phyloP scores from a whole-genome alignment of 805 yeast species.

The Zygotorulaspora sp. region DNA sequence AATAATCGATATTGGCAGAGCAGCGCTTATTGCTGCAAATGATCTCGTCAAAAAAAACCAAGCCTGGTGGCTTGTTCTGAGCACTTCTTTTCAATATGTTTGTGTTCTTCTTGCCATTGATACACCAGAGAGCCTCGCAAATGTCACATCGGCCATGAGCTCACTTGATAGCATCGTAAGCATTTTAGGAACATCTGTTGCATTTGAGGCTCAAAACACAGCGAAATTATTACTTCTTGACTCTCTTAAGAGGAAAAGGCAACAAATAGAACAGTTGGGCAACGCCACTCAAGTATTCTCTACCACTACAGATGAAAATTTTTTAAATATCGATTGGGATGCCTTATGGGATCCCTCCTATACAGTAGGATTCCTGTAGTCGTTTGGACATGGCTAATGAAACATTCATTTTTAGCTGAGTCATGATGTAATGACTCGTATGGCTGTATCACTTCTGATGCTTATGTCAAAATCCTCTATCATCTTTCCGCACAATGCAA shows the following conservation, averaged over 20 bases:
- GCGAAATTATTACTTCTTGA: slow-evolving; percentile 13
- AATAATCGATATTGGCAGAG: slow-evolving; percentile 9
- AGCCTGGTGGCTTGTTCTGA: slow-evolving; percentile 17
- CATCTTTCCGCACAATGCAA: no score
- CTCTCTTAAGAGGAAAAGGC: slow-evolving; percentile 12
- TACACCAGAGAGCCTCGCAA: slow-evolving; percentile 12
- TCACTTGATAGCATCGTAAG: slow-evolving; percentile 6
- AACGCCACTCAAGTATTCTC: slow-evolving; percentile 8
- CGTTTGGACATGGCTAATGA: no score
- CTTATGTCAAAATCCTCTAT: no score
- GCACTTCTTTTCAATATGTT: slow-evolving; percentile 13
- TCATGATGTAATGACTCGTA: no score
- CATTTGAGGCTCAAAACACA: slow-evolving; percentile 12
- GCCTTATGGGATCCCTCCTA: slow-evolving; percentile 13
- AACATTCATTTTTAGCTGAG: no score
- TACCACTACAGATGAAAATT: background rate
- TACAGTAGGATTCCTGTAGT: no score
- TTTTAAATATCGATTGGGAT: slow-evolving; percentile 13
- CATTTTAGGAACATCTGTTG: slow-evolving; percentile 9
- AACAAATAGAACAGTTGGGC: slow-evolving; percentile 9
- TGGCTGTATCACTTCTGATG: no score
- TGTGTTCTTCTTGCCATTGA: slow-evolving; percentile 16
- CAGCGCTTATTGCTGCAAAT: slow-evolving; percentile 8
- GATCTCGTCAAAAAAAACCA: slow-evolving; percentile 8
- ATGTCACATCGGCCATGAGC: slow-evolving; percentile 10